Percentiles rank a stretch among this genome's conserved stretches.
Evolutionary conservation across 116 monocot species (phyloP).

Genomic region (Papilionanthe hybrid): DNA sequence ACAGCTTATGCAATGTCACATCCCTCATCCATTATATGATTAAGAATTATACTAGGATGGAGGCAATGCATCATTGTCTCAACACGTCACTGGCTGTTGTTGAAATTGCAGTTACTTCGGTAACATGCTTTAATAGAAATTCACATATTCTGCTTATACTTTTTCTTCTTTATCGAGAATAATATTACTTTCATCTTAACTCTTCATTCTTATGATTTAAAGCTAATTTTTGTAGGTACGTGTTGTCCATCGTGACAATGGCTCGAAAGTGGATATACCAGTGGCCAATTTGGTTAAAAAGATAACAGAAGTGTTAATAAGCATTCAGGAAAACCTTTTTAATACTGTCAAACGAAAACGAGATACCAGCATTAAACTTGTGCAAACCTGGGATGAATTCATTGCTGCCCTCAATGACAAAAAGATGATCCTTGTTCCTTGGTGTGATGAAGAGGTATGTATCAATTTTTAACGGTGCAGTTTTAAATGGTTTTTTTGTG

Average conservation of each 20-base stretch:
- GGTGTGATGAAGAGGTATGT: slow-evolving; percentile 98
- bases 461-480: background rate
- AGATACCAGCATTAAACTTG: slow-evolving; percentile 68
- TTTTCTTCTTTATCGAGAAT: background rate
- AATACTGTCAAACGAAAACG: slow-evolving; percentile 79
- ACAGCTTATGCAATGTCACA: too few relatives aligned
- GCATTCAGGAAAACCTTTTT: slow-evolving; percentile 68
- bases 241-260: slow-evolving; percentile 84
- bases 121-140: background rate
- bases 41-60: background rate
- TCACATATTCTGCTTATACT: background rate
- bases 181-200: background rate
- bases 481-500: background rate
- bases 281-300: slow-evolving; percentile 49
- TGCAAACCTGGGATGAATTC: slow-evolving; percentile 92
- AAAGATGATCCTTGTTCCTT: slow-evolving; percentile 87
- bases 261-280: slow-evolving; percentile 60
- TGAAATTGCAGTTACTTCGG: background rate
- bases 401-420: slow-evolving; percentile 67
- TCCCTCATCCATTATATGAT: background rate
- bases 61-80: background rate
- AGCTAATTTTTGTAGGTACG: slow-evolving; percentile 54
- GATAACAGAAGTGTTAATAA: slow-evolving; percentile 45
- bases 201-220: background rate
- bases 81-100: background rate